Percentiles rank a stretch among this genome's conserved stretches.
These are phyloP conservation scores for Thraustochytrium sp. DNA, from an alignment of 352 stramenopile species.

Conservation along the genomic window DNA sequence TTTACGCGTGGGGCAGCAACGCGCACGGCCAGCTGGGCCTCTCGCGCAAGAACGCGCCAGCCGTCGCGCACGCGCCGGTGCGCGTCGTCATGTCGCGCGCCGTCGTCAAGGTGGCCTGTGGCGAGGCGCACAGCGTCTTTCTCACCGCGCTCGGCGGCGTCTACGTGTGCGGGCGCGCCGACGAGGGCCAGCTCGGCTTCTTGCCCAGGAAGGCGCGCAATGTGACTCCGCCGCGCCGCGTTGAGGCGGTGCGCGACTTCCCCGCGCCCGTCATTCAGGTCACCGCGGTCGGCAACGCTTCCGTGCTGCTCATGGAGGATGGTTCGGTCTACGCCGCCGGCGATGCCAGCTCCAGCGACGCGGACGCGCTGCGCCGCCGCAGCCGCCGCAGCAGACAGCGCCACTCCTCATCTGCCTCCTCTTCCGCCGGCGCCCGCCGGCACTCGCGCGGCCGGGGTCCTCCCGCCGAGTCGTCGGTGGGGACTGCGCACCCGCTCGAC, in stretches of 20 bases:
- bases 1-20: slow-evolving; percentile 40
- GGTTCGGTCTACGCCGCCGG: not conserved
- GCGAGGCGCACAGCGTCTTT: slow-evolving; percentile 63
- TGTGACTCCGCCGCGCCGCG: not conserved
- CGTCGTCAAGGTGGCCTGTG: slow-evolving; percentile 59
- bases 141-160: slow-evolving; percentile 57
- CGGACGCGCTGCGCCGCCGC: not conserved
- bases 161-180: slow-evolving; percentile 62
- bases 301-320: not conserved
- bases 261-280: not conserved
- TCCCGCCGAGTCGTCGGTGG: too few species aligned
- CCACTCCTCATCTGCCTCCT: too few species aligned
- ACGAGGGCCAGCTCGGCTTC: slow-evolving; percentile 64
- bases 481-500: too few species aligned
- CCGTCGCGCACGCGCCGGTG: not conserved
- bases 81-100: not conserved
- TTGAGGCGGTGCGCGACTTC: not conserved
- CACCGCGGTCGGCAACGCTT: not conserved
- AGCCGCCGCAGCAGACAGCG: too few species aligned
- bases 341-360: too few species aligned
- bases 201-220: not conserved
- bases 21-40: slow-evolving; percentile 11
- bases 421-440: too few species aligned
- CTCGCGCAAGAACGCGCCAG: not conserved
- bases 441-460: too few species aligned